Evolutionary conservation across 1,284 basidiomycete species (phyloP), one percentile per base, ranked within the genome.

Genomic region (Cutaneotrichosporon sp.): DNA sequence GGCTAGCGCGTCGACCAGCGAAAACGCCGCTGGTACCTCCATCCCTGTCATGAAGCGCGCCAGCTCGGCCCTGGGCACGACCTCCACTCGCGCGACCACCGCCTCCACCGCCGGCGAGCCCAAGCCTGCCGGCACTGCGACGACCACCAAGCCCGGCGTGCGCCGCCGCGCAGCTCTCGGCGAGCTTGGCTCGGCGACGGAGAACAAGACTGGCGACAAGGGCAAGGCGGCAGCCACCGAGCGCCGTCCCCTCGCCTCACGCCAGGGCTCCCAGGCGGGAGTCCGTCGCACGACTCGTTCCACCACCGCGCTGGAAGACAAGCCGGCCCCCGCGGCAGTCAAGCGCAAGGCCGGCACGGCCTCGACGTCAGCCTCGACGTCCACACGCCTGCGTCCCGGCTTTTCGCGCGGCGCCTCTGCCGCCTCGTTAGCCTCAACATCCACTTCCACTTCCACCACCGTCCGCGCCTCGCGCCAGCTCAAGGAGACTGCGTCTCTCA

Each of bases 81-180:
- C 26, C 26, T 30, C 26, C 26, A 30, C 26, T 30, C 26, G 26
- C 10, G 42, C 55, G n/a, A 43, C 48, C 36, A 41, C 56, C 42
- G 41, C 53, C 12, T 37, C 50, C 20, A 21, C 51, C 42, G 38
- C 40, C 23, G 49, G 55, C 37, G 58, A 59, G 36, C 21, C 38
- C 36, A 63, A 64, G 54, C 17, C 46, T 13, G 18, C 34, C 7
- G 21, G 40, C 17, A 15, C 38, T 23, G 30, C 36, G 8, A 30
- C 45, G 4, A 21, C 35, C 4, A 17, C 18, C 34, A 50, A 50
- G 35, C 37, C 36, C 10, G 51, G 34, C 17, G 48, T 51, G 33
- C 66, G 61, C 49, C 62, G 64, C 35, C 63, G 73, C 22, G 61
- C 68, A 15, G 74, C 72, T 4, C 60, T 75, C 13, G 73, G 71